Evolutionary conservation across 306 rosid species (phyloP).

Genomic region (Sechiopsis laciniata): DNA sequence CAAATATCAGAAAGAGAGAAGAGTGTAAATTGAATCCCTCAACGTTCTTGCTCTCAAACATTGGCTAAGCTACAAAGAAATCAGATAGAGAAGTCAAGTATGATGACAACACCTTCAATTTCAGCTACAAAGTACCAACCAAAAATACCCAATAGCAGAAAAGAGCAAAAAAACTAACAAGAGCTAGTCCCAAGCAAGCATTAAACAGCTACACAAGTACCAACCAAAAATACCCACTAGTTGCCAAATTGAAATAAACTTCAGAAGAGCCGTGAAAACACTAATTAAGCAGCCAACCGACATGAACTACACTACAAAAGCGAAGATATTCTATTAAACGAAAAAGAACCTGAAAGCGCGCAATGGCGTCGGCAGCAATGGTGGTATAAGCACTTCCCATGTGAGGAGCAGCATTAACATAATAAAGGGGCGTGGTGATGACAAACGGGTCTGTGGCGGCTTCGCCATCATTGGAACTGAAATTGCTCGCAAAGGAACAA

Average conservation of each 20-base stretch:
- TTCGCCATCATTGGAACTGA: conserved; percentile 8
- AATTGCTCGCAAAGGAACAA: conserved; percentile 36
- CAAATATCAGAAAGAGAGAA: neutral
- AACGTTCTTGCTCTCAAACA: neutral
- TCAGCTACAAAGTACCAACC: neutral
- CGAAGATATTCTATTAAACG: neutral
- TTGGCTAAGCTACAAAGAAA: neutral
- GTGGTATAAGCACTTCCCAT: conserved; percentile 99
- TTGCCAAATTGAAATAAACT: neutral
- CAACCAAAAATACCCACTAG: too few relatives aligned
- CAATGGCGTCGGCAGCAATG: conserved; percentile 91
- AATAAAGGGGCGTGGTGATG: conserved; percentile 89
- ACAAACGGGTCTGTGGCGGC: conserved; percentile 47
- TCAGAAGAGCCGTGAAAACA: too few relatives aligned
- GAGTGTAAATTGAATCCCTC: neutral
- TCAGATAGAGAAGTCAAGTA: neutral
- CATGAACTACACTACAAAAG: neutral
- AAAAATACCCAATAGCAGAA: neutral
- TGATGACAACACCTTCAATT: neutral
- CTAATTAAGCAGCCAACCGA: neutral
- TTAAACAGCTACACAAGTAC: neutral
- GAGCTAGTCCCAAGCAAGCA: neutral
- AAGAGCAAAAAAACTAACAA: neutral
- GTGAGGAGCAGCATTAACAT: conserved; percentile 97
- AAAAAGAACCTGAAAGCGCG: conserved; percentile 71